Conservation (phyloP, 23 red algal genomes). For the Gracilaria caudata region DNA sequence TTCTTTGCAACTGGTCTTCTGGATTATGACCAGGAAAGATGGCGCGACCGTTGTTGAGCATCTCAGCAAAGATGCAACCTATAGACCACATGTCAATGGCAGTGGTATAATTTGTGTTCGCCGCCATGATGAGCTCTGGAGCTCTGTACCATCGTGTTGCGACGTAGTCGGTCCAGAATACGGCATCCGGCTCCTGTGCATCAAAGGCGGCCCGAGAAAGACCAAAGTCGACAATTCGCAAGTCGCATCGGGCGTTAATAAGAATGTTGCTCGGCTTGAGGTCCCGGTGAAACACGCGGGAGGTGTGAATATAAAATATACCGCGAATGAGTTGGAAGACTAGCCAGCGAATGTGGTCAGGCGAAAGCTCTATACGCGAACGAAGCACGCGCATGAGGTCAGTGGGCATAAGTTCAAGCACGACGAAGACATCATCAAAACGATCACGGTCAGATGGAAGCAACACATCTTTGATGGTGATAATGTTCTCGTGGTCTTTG, state of each 20-base stretch:
- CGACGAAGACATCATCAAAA: slow-evolving; percentile 98
- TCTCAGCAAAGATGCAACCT: slow-evolving; percentile 98
- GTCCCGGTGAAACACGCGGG: slow-evolving; percentile 93
- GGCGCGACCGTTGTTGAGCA: slow-evolving; percentile 86
- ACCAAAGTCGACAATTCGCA: slow-evolving; percentile 98
- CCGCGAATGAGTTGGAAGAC: slow-evolving; percentile 95
- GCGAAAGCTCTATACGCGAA: slow-evolving; percentile 74
- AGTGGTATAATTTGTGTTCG: slow-evolving; percentile 83
- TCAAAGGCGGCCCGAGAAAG: slow-evolving; percentile 79
- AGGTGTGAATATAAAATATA: slow-evolving; percentile 90
- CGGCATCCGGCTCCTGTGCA: slow-evolving; percentile 56
- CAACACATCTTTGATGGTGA: slow-evolving; percentile 86
- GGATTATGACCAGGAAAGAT: slow-evolving; percentile 95
- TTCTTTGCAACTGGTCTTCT: slow-evolving; percentile 75
- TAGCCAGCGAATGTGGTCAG: slow-evolving; percentile 90
- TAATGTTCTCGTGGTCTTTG: slow-evolving; percentile 83
- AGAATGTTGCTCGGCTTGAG: slow-evolving; percentile 98
- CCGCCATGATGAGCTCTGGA: slow-evolving; percentile 94
- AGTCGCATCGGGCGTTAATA: slow-evolving; percentile 91
- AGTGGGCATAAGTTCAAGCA: slow-evolving; percentile 94
- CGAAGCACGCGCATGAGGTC: slow-evolving; percentile 92
- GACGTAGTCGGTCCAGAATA: slow-evolving; percentile 98
- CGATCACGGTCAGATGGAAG: slow-evolving; percentile 82
- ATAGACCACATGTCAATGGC: slow-evolving; percentile 99
- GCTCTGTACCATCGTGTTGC: slow-evolving; percentile 98